These are phyloP conservation scores for Allium fistulosum DNA, from an alignment of 106 monocot genomes.

Conservation along the genomic window DNA sequence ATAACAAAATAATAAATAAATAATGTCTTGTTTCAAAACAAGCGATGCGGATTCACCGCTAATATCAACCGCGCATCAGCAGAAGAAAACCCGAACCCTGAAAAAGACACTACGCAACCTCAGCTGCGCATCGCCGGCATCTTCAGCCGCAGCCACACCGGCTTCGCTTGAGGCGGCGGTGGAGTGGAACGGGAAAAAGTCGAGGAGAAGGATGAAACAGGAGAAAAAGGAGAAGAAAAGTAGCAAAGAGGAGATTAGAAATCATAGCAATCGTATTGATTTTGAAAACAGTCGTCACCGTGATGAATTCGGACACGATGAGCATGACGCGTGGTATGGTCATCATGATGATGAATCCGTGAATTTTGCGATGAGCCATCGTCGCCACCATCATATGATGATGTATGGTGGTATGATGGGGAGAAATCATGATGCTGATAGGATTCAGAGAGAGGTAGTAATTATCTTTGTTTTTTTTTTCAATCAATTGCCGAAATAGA, in stretches of 20 bases:
- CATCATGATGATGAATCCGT: background rate
- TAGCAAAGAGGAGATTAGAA: background rate
- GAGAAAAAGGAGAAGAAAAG: background rate
- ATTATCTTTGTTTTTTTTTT: background rate
- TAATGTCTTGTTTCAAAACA: background rate
- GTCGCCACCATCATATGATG: slow-evolving; percentile 5
- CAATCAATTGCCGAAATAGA: too few relatives aligned
- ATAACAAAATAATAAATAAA: background rate
- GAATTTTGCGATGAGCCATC: slow-evolving; percentile 1
- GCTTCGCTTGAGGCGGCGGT: background rate
- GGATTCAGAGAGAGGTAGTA: slow-evolving; percentile 3
- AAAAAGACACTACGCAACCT: background rate
- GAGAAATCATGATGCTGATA: slow-evolving; percentile 4
- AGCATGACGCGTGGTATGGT: slow-evolving; percentile 4
- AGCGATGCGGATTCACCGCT: slow-evolving; percentile 1
- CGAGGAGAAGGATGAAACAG: slow-evolving; percentile 2
- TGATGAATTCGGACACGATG: too few relatives aligned
- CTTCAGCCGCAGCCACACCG: background rate
- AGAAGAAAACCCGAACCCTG: background rate
- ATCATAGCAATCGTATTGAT: too few relatives aligned
- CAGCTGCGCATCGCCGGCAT: background rate
- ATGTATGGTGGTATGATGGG: slow-evolving; percentile 1
- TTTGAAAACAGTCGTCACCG: background rate
- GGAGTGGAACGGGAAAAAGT: slow-evolving; percentile 1
- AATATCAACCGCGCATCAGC: background rate